Evolutionary conservation across 257 asterid species (phyloP).

Genomic region (Solanum sejunctum): DNA sequence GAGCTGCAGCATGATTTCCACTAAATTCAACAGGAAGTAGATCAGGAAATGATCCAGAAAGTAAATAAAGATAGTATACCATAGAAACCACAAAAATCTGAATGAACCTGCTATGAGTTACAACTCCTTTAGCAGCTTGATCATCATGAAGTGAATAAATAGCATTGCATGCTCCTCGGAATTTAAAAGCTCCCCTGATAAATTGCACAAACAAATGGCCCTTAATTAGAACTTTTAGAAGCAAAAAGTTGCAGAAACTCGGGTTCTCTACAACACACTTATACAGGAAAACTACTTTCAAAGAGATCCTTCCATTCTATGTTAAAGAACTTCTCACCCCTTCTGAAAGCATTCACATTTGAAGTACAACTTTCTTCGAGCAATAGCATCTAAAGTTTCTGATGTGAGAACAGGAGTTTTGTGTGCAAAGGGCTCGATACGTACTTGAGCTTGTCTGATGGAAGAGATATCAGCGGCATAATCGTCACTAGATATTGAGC

Average conservation of each 20-base stretch:
- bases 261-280: background rate
- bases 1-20: conserved; percentile 98
- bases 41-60: conserved; percentile 13
- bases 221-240: background rate
- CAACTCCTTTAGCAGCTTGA: conserved; percentile 78
- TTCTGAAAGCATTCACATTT: conserved; percentile 94
- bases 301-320: background rate
- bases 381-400: conserved; percentile 51
- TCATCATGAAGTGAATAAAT: conserved; percentile 67
- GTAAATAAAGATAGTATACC: background rate
- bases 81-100: background rate
- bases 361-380: conserved; percentile 64
- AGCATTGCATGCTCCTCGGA: conserved; percentile 96
- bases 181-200: conserved; percentile 80
- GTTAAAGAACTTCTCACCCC: conserved; percentile 48
- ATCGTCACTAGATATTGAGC: conserved; percentile 10
- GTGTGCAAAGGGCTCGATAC: conserved; percentile 42
- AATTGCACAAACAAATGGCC: background rate
- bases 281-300: background rate
- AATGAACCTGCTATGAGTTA: conserved; percentile 84
- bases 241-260: background rate
- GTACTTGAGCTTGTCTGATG: conserved; percentile 54
- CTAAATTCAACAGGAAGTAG: conserved; percentile 19
- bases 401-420: conserved; percentile 72
- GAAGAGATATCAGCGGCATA: conserved; percentile 82